A percentile compares a stretch with the other conserved stretches of the same genome.
These are phyloP conservation scores for Talaromyces sp. DNA, from an alignment of 2,329 filamentous ascomycete genomes.

Conservation along the genomic window DNA sequence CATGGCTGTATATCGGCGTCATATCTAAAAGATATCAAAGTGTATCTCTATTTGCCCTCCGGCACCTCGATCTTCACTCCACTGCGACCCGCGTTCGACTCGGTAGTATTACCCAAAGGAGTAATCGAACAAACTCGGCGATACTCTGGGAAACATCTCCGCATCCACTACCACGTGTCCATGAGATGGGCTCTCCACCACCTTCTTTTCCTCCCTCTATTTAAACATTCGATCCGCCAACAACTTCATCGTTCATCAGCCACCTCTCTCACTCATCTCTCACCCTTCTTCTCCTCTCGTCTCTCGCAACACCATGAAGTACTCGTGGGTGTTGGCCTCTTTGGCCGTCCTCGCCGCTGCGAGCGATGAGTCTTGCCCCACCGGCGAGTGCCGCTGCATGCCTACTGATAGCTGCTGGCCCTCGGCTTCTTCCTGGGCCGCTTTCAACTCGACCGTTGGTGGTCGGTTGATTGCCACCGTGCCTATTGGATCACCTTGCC, in stretches of 20 bases:
- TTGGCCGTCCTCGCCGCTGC: background rate
- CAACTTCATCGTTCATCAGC: background rate
- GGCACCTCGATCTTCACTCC: background rate
- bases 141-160: conserved; percentile 7
- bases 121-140: background rate
- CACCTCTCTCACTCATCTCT: background rate
- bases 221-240: background rate
- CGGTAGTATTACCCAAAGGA: conserved; percentile 1
- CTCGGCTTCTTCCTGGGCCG: conserved; percentile 32
- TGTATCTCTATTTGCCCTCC: background rate
- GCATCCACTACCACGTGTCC: conserved; percentile 2
- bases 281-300: too few relatives aligned
- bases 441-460: conserved; percentile 37
- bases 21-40: background rate
- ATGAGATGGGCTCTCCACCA: background rate
- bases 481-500: conserved; percentile 34
- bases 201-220: background rate
- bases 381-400: conserved; percentile 20
- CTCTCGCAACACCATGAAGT: background rate
- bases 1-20: background rate
- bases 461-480: conserved; percentile 37
- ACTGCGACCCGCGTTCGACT: background rate
- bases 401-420: conserved; percentile 40
- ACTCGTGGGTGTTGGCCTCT: conserved; percentile 2
- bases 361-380: background rate